Evolutionary conservation across 2,329 filamentous ascomycete genomes (phyloP).

Genomic region (Claviceps quebecensis): DNA sequence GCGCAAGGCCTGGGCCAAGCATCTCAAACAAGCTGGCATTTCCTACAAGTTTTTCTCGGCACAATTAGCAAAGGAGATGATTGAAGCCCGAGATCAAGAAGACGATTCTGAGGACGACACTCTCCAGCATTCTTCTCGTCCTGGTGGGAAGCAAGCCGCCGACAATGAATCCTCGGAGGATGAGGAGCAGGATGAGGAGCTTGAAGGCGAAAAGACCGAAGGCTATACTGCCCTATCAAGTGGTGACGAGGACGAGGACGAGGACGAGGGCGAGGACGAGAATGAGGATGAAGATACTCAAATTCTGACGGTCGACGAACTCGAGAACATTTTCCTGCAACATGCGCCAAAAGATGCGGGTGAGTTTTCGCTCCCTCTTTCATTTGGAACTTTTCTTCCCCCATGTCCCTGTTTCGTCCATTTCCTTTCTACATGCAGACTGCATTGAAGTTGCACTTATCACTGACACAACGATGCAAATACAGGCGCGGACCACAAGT

Average conservation of each 20-base stretch:
- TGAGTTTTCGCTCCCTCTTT: conserved; percentile 17
- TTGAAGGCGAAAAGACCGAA: conserved; percentile 25
- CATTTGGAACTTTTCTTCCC: too few species aligned
- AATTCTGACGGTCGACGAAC: conserved; percentile 83
- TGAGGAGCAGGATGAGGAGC: conserved; percentile 24
- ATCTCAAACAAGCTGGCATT: conserved; percentile 69
- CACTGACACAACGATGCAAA: conserved; percentile 6
- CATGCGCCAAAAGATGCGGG: conserved; percentile 45
- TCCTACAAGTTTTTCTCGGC: conserved; percentile 96
- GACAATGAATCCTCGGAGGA: conserved; percentile 11
- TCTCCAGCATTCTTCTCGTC: conserved; percentile 12
- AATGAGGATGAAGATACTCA: conserved; percentile 45
- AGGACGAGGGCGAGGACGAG: too few species aligned
- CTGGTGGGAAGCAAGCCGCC: conserved; percentile 13
- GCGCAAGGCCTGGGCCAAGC: conserved; percentile 69
- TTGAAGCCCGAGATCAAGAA: conserved; percentile 53
- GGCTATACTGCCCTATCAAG: conserved; percentile 12
- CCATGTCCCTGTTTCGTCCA: too few species aligned
- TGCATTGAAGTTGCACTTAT: not conserved
- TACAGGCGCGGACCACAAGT: conserved; percentile 44
- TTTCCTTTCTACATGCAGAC: not conserved
- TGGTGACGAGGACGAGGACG: conserved; percentile 33
- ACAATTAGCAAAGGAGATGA: conserved; percentile 75
- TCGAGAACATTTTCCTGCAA: conserved; percentile 75
- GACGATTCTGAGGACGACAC: conserved; percentile 28